phyloP scores from a whole-genome alignment of 2,329 filamentous ascomycete species.

The Talaromyces atroroseus region DNA sequence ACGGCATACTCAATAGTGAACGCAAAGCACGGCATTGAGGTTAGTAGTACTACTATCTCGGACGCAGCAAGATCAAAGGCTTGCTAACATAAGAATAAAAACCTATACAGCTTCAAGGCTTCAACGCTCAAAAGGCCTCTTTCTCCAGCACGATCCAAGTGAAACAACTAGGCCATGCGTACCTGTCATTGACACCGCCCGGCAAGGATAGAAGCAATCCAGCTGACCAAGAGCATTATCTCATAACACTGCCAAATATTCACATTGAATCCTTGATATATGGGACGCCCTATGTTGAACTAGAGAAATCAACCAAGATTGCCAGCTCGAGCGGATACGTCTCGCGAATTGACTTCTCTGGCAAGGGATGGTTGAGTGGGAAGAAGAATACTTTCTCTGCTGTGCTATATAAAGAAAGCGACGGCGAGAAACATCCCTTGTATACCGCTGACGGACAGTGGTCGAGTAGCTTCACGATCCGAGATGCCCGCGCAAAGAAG shows the following conservation, averaged over 20 bases:
- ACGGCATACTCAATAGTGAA: conserved; percentile 94
- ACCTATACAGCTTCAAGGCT: conserved; percentile 56
- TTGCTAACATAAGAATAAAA: neutral
- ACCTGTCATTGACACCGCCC: conserved; percentile 60
- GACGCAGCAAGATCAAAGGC: neutral
- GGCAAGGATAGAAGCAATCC: conserved; percentile 47
- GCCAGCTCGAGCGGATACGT: conserved; percentile 80
- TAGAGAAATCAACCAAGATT: conserved; percentile 81
- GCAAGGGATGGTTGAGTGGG: conserved; percentile 89
- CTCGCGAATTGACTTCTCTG: conserved; percentile 85
- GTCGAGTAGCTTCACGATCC: conserved; percentile 76
- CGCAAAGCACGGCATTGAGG: conserved; percentile 67
- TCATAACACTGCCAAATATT: conserved; percentile 84
- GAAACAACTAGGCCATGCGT: conserved; percentile 87
- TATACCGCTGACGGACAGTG: conserved; percentile 84
- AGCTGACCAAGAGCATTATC: conserved; percentile 59
- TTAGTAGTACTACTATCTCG: conserved; percentile 23
- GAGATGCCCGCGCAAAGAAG: conserved; percentile 54
- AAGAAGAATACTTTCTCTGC: conserved; percentile 92
- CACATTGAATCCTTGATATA: conserved; percentile 89
- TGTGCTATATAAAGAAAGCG: conserved; percentile 61
- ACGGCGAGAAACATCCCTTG: conserved; percentile 64
- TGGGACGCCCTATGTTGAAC: conserved; percentile 73
- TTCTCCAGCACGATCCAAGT: conserved; percentile 92
- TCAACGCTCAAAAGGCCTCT: conserved; percentile 93